Base-by-base conservation (phyloP, 768 basidiomycete genomes). In the Lactarius pseudohatsudake region DNA sequence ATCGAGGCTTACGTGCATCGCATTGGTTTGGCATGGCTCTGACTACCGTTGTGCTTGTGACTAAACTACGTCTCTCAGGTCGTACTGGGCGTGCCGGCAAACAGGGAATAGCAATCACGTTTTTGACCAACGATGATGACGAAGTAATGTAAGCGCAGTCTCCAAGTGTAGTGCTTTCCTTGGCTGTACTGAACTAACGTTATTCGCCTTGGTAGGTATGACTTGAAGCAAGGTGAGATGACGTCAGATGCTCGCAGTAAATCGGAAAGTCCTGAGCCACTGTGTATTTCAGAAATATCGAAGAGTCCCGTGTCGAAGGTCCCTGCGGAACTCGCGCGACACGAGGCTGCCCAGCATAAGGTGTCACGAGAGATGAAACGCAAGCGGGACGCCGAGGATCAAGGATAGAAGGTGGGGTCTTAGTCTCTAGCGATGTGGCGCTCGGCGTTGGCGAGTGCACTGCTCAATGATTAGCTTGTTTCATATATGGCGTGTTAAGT, bases 31-130 rank as follows among this genome's bases (percentile, higher is more conserved):
- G 64, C 61, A 57, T 64, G 40, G 16, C 45, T 34, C 38, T 26
- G 16, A 54, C 30, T 57, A 18, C 40, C 6, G 18, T 22, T 62
- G 60, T 22, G 41, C 22, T 56, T 32, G 57, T 45, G 53, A 41
- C 67, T 70, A 54, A 60, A 58, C 64, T 45, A 40, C 57, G 40
- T n/a, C 40, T 59, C 54, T 10, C 71, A 94, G 92, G 92, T 75
- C 92, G 97, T 74, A 99, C 97, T 58, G 97, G 97, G 73, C 93
- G 97, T 79, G 97, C 97, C 36, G 97, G 97, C 57, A 98, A 98
- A 78, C 84, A 88, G 75, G 97, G 97, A 43, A 85, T 86, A 0
- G 86, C 97, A 43, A 96, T 98, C 74, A 98, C 97, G 26, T 98
- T 99, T 85, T 81, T 99, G 69, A 91, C 90, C 53, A 94, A 97